A percentile compares a stretch with the other conserved stretches of the same genome.
Conservation (phyloP, 768 basidiomycete species). For the Lactifluus echinatus region DNA sequence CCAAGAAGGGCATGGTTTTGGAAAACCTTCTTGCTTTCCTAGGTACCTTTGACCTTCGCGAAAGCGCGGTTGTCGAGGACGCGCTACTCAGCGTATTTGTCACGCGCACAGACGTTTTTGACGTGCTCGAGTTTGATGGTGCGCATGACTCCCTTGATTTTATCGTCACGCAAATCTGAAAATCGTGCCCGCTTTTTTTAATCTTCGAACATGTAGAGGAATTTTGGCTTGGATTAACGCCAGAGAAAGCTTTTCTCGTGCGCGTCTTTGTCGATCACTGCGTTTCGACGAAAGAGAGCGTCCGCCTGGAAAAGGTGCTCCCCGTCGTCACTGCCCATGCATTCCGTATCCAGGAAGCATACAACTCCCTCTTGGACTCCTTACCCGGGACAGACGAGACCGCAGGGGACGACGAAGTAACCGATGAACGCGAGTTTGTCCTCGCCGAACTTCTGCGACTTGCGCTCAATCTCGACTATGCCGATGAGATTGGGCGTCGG, state of each 20-base stretch:
- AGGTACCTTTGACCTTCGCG: slow-evolving; percentile 48
- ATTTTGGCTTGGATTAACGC: slow-evolving; percentile 64
- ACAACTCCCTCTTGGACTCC: slow-evolving; percentile 51
- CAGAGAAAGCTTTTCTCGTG: slow-evolving; percentile 72
- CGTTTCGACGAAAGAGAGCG: slow-evolving; percentile 47
- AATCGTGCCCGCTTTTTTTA: background rate
- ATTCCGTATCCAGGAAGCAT: slow-evolving; percentile 59
- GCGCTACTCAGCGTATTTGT: slow-evolving; percentile 68
- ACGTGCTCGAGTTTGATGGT: slow-evolving; percentile 65
- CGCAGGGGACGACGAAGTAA: slow-evolving; percentile 31
- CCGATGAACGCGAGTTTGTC: slow-evolving; percentile 49
- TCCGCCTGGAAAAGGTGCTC: slow-evolving; percentile 56
- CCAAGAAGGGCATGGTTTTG: slow-evolving; percentile 30
- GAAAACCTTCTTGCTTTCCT: slow-evolving; percentile 43
- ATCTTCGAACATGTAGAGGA: slow-evolving; percentile 35
- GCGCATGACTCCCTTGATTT: slow-evolving; percentile 20
- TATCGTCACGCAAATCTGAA: background rate
- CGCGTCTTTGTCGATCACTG: slow-evolving; percentile 82
- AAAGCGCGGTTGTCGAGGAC: slow-evolving; percentile 58
- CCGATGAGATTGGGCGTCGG: slow-evolving; percentile 83
- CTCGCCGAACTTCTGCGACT: slow-evolving; percentile 76
- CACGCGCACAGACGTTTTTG: slow-evolving; percentile 54
- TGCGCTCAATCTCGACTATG: slow-evolving; percentile 77
- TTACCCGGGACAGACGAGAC: slow-evolving; percentile 33
- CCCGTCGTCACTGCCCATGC: slow-evolving; percentile 84